These are phyloP conservation scores for Aspergillus sclerotialis DNA, from an alignment of 2,329 filamentous ascomycete species.

Conservation along the genomic window DNA sequence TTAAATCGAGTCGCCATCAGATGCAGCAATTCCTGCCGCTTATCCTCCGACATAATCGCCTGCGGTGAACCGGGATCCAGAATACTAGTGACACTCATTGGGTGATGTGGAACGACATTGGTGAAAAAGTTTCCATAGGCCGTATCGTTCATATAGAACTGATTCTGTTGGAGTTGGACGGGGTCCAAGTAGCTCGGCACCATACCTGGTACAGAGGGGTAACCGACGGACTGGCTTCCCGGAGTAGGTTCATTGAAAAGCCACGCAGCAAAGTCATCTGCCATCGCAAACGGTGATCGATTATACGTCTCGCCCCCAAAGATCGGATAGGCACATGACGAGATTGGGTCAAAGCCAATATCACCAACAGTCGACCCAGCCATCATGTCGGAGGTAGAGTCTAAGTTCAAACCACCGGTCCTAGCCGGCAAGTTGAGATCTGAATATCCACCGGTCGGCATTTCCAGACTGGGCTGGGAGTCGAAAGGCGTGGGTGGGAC, in stretches of 20 bases:
- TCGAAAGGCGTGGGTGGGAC: constrained; percentile 11
- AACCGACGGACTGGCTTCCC: constrained; percentile 47
- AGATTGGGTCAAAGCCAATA: constrained; percentile 29
- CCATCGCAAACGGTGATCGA: constrained; percentile 80
- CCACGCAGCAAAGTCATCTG: constrained; percentile 81
- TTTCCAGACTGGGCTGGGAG: constrained; percentile 9
- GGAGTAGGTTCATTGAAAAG: constrained; percentile 65
- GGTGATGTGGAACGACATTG: constrained; percentile 56
- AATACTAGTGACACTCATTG: constrained; percentile 84
- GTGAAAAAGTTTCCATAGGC: constrained; percentile 42
- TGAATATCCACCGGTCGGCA: constrained; percentile 13
- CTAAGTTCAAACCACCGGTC: constrained; percentile 18
- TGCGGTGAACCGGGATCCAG: constrained; percentile 75
- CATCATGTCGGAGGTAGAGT: constrained; percentile 18
- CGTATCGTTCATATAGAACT: constrained; percentile 46
- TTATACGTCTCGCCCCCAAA: constrained; percentile 79
- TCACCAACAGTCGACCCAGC: constrained; percentile 16
- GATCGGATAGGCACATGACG: constrained; percentile 61
- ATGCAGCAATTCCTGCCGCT: constrained; percentile 74
- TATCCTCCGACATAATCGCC: constrained; percentile 76
- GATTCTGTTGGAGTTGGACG: constrained; percentile 37
- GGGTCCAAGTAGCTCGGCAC: constrained; percentile 35
- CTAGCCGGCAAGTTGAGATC: constrained; percentile 14
- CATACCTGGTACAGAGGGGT: constrained; percentile 33
- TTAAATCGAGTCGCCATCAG: constrained; percentile 76